Conservation (phyloP, 1,284 basidiomycete species). For the Cystobasidium slooffiae region DNA sequence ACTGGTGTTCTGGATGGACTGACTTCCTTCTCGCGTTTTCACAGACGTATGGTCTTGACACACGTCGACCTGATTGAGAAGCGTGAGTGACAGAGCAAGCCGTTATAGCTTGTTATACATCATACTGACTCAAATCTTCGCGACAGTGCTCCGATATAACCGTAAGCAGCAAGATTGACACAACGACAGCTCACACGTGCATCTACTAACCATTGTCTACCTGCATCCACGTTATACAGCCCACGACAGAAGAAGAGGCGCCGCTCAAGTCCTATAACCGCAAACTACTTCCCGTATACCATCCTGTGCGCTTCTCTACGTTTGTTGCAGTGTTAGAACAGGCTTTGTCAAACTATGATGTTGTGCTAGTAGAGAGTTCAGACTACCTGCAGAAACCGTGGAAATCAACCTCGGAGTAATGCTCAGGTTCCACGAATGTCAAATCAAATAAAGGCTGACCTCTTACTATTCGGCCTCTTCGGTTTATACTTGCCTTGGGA, state of each 20-base stretch:
- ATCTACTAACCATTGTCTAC: not conserved
- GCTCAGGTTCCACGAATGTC: no score
- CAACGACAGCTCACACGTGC: no score
- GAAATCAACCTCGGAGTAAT: no score
- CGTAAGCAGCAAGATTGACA: not conserved
- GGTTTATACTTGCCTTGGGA: no score
- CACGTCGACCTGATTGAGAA: constrained; percentile 67
- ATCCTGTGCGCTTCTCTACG: not conserved
- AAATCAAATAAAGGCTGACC: no score
- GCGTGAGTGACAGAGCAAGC: constrained; percentile 7
- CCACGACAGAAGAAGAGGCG: constrained; percentile 13
- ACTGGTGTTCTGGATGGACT: no score
- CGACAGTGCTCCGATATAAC: constrained; percentile 31
- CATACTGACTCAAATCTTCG: not conserved
- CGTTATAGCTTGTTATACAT: not conserved
- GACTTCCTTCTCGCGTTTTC: not conserved
- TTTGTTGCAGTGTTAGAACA: not conserved
- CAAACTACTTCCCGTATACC: not conserved
- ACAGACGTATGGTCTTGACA: constrained; percentile 91
- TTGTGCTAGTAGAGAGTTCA: not conserved
- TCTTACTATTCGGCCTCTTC: no score
- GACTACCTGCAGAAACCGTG: no score
- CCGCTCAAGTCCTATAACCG: constrained; percentile 8
- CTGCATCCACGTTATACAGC: not conserved
- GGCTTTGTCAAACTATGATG: not conserved